These are phyloP conservation scores for Turnera subulata DNA, from an alignment of 345 rosid genomes.

Conservation along the genomic window DNA sequence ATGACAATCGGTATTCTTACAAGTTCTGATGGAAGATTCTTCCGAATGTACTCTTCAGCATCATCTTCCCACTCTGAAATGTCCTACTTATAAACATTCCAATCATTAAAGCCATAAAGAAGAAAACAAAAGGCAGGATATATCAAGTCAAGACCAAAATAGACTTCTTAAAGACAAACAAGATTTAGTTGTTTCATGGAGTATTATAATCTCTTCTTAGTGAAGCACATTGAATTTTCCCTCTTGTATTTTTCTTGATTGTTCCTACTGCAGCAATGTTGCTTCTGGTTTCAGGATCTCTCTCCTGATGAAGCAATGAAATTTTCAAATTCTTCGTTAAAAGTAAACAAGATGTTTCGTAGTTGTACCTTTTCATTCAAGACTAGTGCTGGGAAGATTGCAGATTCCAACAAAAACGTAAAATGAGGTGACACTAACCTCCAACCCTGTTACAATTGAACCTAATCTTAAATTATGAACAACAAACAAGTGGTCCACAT, in stretches of 20 bases:
- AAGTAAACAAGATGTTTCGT: no score
- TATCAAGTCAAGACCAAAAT: conserved; percentile 2
- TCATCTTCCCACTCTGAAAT: conserved; percentile 86
- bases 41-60: conserved; percentile 77
- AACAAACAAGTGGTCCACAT: conserved; percentile 1
- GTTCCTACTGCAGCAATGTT: no score
- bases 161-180: conserved; percentile 4
- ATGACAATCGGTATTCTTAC: conserved; percentile 34
- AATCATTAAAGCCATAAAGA: conserved; percentile 2
- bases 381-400: conserved; percentile 68
- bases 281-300: no score
- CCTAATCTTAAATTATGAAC: conserved; percentile 7
- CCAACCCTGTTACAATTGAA: conserved; percentile 66
- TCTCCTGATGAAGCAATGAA: no score
- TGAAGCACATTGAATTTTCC: no score
- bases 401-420: conserved; percentile 64
- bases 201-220: no score
- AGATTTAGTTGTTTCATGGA: background rate
- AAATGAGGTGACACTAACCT: conserved; percentile 84
- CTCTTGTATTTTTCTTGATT: no score
- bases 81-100: conserved; percentile 44
- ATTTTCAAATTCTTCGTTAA: no score
- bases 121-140: conserved; percentile 9
- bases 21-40: conserved; percentile 81
- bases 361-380: conserved; percentile 67